Evolutionary conservation across 2,329 filamentous ascomycete genomes (phyloP), one percentile per base, ranked within the genome.

Genomic region (Neurospora sp.): DNA sequence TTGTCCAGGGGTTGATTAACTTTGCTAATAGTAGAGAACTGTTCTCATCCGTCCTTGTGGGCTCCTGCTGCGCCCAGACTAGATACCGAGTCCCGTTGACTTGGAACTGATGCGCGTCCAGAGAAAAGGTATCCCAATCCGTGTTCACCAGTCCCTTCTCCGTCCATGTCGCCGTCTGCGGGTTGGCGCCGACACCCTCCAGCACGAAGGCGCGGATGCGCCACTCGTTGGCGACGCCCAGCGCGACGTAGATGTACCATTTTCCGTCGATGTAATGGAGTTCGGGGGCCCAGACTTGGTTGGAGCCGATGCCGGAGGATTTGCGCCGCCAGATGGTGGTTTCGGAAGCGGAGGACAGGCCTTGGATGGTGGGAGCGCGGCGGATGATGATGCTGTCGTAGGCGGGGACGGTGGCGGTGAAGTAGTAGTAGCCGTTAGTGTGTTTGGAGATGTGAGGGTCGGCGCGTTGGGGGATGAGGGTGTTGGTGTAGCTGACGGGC

Each of bases 201-300:
- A 78, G 71, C 15, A 78, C 76, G 33, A 75, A 75, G 10, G 75
- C 71, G 10, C 77, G 74, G 68, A 77, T 77, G 6, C 66, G 67
- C 74, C 74, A 75, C n/a, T 74, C 68, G 46, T 71, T 71, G 42
- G 71, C 69, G 4, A 74, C 73, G 11, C 76, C 77, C 0, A 77
- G 3, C 78, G 83, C 75, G 80, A 84, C 73, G 76, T 87, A 87
- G 71, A 86, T 79, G 76, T 86, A 87, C 85, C 85, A 87, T 28
- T 80, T 80, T 0, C 82, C 82, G 43, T 81, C 77, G 36, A 87
- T 78, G 67, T 77, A 77, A 75, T 87, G 85, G 0, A 87, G 79
- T 77, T 87, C 85, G 0, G 85, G 85, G 0, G 85, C 85, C 85
- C 85, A 87, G 39, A 87, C 74, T 67, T 78, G 72, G 80, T 81